Base-by-base conservation (phyloP, 2,329 filamentous ascomycete genomes). In the Claviceps pusilla region DNA sequence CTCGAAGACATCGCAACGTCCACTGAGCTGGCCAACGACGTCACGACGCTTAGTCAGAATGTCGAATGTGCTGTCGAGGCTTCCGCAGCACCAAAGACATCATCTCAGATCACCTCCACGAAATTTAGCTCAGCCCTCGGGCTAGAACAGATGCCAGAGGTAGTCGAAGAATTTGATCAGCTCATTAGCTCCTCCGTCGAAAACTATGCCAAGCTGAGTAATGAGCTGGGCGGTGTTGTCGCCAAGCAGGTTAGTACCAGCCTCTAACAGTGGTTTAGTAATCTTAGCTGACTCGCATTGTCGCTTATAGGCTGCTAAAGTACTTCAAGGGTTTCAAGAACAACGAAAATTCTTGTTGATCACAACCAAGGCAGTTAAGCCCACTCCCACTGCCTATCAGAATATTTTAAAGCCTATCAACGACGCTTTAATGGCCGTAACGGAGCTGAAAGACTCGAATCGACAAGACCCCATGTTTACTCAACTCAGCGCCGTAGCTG, bases 1-100 rank as follows among this genome's bases (percentile, higher is more conserved):
- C 82, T 98, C 55, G 93, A 98, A 74, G 93, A 98, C 69, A 95
- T 98, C 65, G 91, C 93, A 48, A 83, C 87, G 60, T 85, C 88
- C 16, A 81, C 78, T 54, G 83, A 86, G 61, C 69, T 78, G 3
- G 76, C 76, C 54, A 77, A 72, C 64, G 74, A 73, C 58, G 72
- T 72, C 45, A 69, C 76, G 58, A 68, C 72, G 35, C 69, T 74
- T 41, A 69, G 71, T 50, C 68, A 70, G 55, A 61, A 70, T 53
- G 63, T 69, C 9, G 62, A 69, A 12, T 67, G 66, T 14, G 58
- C 63, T 4, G 59, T 63, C 9, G 61, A 61, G 31, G 60, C 61
- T 48, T 61, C 71, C n/a, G 50, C 59, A 24, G 57, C 57, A 5
- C 67, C 76, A 2, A 66, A 71, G 2, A 64, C 75, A 45, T 69